Base-by-base conservation (phyloP, 2,329 filamentous ascomycete species). In the Fusarium pseudonygamai region DNA sequence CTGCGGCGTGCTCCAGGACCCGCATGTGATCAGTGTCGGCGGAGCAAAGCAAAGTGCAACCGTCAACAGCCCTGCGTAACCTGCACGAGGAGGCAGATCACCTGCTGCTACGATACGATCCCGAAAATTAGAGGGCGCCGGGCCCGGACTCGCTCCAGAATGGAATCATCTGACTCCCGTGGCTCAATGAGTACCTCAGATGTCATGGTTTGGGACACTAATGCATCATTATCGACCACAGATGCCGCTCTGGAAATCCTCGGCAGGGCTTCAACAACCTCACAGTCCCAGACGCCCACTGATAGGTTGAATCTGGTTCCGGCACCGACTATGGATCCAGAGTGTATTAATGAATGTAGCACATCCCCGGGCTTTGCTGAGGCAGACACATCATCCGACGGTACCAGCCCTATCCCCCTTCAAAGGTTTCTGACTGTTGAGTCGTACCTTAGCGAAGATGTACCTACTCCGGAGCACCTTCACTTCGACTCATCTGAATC, bases 21-120 rank as follows among this genome's bases (percentile, higher is more conserved):
- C 14, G 64, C 58, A 42, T 67, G 64, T 49, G 64, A 67, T 39
- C 64, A 67, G 24, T 67, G 64, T 22, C 64, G 64, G 14, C 64
- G 58, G 39, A 62, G 46, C 22, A 67, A 67, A 49, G 64, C 64
- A 37, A 67, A 53, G 14, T 67, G 64, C 28, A 62, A 67, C 32
- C 64, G 64, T 15, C n/a, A 67, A 49, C 39, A 56, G 32, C 64
- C 64, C 18, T 67, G 64, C 28, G 34, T 57, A 32, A 32, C 22
- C 22, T 67, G 64, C 46, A 42, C 20, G 15, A 67, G 26, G 36
- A 56, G 30, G 18, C 42, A 50, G 22, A 49, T 39, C 49, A 18
- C 32, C 15, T 67, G 64, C 37, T 58, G 58, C 18, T 67, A 67
- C 50, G 37, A 55, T 40, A n/a, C 58, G 37, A 32, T 30, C 16